Percentiles rank a stretch among this genome's conserved stretches.
Conservation (phyloP, 306 rosid genomes). For the Myrica gale region DNA sequence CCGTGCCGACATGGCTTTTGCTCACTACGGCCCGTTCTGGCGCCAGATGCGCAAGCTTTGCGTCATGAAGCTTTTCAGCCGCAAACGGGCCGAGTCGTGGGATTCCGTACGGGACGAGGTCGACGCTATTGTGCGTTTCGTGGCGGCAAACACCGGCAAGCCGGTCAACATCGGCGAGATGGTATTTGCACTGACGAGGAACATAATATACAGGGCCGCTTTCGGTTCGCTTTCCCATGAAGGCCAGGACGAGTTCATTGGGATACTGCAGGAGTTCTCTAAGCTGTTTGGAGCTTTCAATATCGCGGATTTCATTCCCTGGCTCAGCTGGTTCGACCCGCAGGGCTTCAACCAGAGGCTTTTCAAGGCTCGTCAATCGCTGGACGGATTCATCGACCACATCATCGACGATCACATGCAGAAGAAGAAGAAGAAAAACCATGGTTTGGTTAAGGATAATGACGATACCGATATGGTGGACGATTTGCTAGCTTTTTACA, state of each 20-base stretch:
- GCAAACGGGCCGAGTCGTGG: conserved; percentile 85
- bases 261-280: conserved; percentile 74
- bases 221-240: conserved; percentile 56
- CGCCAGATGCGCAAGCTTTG: conserved; percentile 87
- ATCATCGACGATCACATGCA: conserved; percentile 66
- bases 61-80: conserved; percentile 81
- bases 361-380: conserved; percentile 44
- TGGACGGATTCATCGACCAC: conserved; percentile 64
- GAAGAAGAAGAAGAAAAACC: conserved; percentile 15
- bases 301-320: conserved; percentile 67
- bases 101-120: conserved; percentile 73
- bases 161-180: conserved; percentile 61
- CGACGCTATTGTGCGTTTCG: conserved; percentile 33
- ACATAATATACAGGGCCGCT: conserved; percentile 73
- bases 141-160: conserved; percentile 27
- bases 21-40: conserved; percentile 94
- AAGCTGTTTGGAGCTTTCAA: conserved; percentile 87
- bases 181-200: conserved; percentile 58
- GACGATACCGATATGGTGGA: conserved; percentile 81
- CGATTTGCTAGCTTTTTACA: conserved; percentile 72
- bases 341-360: conserved; percentile 60
- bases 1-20: conserved; percentile 93
- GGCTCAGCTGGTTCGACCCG: conserved; percentile 58
- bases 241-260: conserved; percentile 74
- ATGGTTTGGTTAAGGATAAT: neutral